A percentile compares a stretch with the other conserved stretches of the same genome.
phyloP scores from a whole-genome alignment of 2,329 filamentous ascomycete genomes.

The Zymoseptoria passerinii region DNA sequence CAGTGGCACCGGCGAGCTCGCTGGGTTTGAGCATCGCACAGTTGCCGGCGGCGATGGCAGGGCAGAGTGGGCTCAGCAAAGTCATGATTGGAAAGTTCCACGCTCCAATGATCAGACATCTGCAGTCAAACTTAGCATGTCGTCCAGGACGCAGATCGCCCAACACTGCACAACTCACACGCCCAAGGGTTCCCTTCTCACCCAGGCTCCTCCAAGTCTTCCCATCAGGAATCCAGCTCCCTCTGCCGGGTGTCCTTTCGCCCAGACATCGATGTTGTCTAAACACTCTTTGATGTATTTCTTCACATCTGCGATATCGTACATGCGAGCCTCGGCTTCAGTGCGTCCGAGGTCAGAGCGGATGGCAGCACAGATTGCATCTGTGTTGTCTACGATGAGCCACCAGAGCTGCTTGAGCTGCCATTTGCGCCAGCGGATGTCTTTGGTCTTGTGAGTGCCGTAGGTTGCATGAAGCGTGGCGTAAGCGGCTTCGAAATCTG shows the following conservation, averaged over 20 bases:
- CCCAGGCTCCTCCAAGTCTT: conserved; percentile 59
- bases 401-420: conserved; percentile 12
- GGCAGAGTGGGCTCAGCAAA: conserved; percentile 65
- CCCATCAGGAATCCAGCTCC: conserved; percentile 42
- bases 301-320: conserved; percentile 6
- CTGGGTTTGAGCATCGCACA: conserved; percentile 81
- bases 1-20: conserved; percentile 64
- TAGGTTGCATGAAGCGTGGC: conserved; percentile 5
- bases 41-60: conserved; percentile 82
- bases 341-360: conserved; percentile 5
- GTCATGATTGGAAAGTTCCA: conserved; percentile 88
- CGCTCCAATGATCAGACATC: conserved; percentile 62
- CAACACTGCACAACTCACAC: conserved; percentile 36
- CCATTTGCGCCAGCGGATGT: conserved; percentile 10
- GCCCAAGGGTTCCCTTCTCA: conserved; percentile 78
- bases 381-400: conserved; percentile 6
- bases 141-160: neutral
- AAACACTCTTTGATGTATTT: conserved; percentile 7
- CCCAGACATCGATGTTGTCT: conserved; percentile 7
- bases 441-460: conserved; percentile 8
- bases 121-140: neutral
- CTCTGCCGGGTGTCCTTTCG: conserved; percentile 4
- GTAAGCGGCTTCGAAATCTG: conserved; percentile 5
- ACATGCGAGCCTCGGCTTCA: conserved; percentile 6
- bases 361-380: conserved; percentile 4